A percentile compares a stretch with the other conserved stretches of the same genome.
Evolutionary conservation across 768 basidiomycete genomes (phyloP).

Genomic region (Pisolithus albus): DNA sequence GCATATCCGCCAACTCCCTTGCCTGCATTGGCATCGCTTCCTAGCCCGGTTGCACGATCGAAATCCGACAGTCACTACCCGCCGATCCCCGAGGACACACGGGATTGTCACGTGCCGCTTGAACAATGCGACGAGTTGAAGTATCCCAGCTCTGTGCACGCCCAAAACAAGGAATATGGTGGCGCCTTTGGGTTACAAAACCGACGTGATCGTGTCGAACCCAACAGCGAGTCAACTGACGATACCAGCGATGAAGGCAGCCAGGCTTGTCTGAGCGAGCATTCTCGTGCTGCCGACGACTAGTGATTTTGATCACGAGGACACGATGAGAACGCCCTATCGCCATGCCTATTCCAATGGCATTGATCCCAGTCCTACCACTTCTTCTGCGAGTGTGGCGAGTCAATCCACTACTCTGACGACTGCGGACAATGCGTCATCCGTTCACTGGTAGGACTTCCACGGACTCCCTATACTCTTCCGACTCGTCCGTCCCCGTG

Average conservation of each 20-base stretch:
- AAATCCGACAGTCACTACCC: conserved; percentile 11
- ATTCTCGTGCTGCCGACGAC: conserved; percentile 21
- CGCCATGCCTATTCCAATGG: conserved; percentile 17
- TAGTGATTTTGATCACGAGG: conserved; percentile 59
- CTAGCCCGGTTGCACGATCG: conserved; percentile 8
- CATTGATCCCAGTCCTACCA: conserved; percentile 15
- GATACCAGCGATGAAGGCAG: conserved; percentile 23
- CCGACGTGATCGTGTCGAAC: conserved; percentile 2
- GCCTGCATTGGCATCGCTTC: conserved; percentile 31
- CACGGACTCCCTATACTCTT: conserved; percentile 36
- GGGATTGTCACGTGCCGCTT: conserved; percentile 72
- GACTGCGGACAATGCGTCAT: conserved; percentile 32
- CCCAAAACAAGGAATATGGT: conserved; percentile 52
- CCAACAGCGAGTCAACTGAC: conserved; percentile 10
- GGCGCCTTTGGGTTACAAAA: conserved; percentile 35
- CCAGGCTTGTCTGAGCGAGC: conserved; percentile 19
- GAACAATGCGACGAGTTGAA: conserved; percentile 52
- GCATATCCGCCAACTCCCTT: conserved; percentile 71
- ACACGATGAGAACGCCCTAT: conserved; percentile 60
- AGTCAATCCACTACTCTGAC: conserved; percentile 32
- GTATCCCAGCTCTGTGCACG: conserved; percentile 51
- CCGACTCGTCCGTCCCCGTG: conserved; percentile 21
- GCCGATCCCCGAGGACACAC: conserved; percentile 36
- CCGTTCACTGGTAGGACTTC: conserved; percentile 34
- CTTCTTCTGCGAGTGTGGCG: conserved; percentile 22